Percentiles rank a stretch among this genome's conserved stretches.
These are phyloP conservation scores for Phytopythium helicoides DNA, from an alignment of 352 stramenopile species.

Conservation along the genomic window DNA sequence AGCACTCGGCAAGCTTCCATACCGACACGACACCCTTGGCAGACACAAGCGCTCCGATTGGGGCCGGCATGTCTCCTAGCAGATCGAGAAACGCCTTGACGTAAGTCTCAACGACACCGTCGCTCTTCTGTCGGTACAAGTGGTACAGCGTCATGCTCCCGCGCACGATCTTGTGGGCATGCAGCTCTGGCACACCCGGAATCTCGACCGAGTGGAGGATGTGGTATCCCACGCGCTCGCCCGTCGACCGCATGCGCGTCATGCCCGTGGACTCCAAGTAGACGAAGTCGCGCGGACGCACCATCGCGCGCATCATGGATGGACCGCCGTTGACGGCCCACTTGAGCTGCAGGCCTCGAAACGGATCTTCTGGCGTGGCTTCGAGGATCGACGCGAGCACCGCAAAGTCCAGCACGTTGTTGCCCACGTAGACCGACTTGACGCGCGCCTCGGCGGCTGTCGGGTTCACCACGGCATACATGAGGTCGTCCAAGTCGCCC, in stretches of 20 bases:
- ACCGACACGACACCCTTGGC: constrained; percentile 30
- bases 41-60: constrained; percentile 22
- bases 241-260: constrained; percentile 23
- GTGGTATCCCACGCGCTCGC: constrained; percentile 42
- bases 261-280: constrained; percentile 53
- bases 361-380: constrained; percentile 35
- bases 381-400: constrained; percentile 36
- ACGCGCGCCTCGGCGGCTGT: constrained; percentile 24
- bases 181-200: constrained; percentile 22
- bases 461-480: constrained; percentile 27
- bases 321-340: constrained; percentile 55
- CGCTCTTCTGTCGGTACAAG: constrained; percentile 43
- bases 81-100: constrained; percentile 36
- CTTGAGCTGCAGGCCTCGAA: constrained; percentile 39
- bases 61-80: constrained; percentile 32
- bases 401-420: constrained; percentile 40
- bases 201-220: constrained; percentile 31
- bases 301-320: constrained; percentile 34
- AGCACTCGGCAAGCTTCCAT: constrained; percentile 29
- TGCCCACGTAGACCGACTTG: constrained; percentile 30
- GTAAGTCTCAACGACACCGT: constrained; percentile 34
- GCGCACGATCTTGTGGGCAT: constrained; percentile 40
- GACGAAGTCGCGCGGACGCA: constrained; percentile 55
- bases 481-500: constrained; percentile 39
- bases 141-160: constrained; percentile 49